Evolutionary conservation across 805 yeast genomes (phyloP).

Genomic region (Candida alai): DNA sequence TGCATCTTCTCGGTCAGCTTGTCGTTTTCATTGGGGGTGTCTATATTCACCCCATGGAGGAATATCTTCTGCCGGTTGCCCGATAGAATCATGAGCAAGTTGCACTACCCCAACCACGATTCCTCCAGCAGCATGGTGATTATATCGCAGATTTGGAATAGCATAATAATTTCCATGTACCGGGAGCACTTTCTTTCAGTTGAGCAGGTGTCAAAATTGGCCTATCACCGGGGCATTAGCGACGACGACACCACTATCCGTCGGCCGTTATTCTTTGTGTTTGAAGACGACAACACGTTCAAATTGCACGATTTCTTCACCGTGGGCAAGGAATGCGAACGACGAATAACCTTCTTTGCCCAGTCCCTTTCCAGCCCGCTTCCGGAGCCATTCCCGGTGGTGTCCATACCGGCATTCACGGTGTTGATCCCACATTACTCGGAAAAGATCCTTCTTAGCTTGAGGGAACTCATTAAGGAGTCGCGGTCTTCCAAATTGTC

Average conservation of each 20-base stretch:
- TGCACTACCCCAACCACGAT: constrained; percentile 14
- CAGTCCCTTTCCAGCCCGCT: constrained; percentile 47
- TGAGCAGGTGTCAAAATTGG: constrained; percentile 37
- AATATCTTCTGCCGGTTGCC: constrained; percentile 33
- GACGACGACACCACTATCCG: constrained; percentile 24
- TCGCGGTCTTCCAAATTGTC: constrained; percentile 47
- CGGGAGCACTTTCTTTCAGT: constrained; percentile 38
- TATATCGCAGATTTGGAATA: constrained; percentile 28
- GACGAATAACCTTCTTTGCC: constrained; percentile 52
- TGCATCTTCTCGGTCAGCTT: constrained; percentile 30
- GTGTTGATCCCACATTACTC: constrained; percentile 52
- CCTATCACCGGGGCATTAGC: constrained; percentile 22
- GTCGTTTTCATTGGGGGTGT: constrained; percentile 28
- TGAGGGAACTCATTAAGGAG: constrained; percentile 46
- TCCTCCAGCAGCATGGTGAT: constrained; percentile 7
- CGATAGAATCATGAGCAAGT: constrained; percentile 28
- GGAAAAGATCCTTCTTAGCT: constrained; percentile 43
- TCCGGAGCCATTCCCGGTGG: constrained; percentile 46
- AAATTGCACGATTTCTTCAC: constrained; percentile 37
- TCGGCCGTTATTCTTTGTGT: constrained; percentile 45
- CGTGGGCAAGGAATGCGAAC: constrained; percentile 46
- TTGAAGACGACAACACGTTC: constrained; percentile 43
- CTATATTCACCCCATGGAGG: constrained; percentile 38
- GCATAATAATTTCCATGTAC: constrained; percentile 24
- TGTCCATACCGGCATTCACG: constrained; percentile 48